Evolutionary conservation across 192 early-diverging fungal genomes (phyloP), one percentile per base, ranked within the genome.

Genomic region (Backusella westeae): DNA sequence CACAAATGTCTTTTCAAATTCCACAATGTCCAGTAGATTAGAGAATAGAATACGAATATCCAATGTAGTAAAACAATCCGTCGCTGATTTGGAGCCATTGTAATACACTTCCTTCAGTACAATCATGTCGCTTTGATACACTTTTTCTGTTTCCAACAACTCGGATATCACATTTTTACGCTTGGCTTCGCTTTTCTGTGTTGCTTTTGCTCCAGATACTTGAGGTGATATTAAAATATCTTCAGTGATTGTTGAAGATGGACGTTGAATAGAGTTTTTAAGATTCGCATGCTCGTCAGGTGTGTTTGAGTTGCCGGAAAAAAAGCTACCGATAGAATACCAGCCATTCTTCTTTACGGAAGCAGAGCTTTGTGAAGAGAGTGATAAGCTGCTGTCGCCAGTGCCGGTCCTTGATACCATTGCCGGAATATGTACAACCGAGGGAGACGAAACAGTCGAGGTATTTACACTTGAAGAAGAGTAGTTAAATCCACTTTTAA

Each of bases 1-100:
- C 1, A 92, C 81, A 53, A 95, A 83, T 34, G 87, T 83, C 14
- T 81, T 79, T 17, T 92, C 89, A 49, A 90, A 85, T 26, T 83
- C 83, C n/a, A 95, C 90, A 19, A 97, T 86, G 1, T 87, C 87
- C 35, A 88, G 86, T 38, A 97, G 81, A 78, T 96, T 94, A 66
- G 85, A 88, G 81, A 97, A 97, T 39, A 97, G 77, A 6, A 85
- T 78, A 73, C 88, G 90, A 29, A 88, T 81, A 52, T 95, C 93
- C 84, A 79, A 21, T 19, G 41, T 52, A 29, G 4, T 70, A 17
- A 76, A 56, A 26, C 17, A 67, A 34, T 59, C 26, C 10, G 23
- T 12, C n/a, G 74, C n/a, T 26, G 4, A 6, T 8, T 19, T 68
- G 6, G 68, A 35, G 19, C 69, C 36, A 91, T 89, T 10, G 78